Conservation (phyloP, 768 basidiomycete genomes). For the Mycena sanguinolenta region DNA sequence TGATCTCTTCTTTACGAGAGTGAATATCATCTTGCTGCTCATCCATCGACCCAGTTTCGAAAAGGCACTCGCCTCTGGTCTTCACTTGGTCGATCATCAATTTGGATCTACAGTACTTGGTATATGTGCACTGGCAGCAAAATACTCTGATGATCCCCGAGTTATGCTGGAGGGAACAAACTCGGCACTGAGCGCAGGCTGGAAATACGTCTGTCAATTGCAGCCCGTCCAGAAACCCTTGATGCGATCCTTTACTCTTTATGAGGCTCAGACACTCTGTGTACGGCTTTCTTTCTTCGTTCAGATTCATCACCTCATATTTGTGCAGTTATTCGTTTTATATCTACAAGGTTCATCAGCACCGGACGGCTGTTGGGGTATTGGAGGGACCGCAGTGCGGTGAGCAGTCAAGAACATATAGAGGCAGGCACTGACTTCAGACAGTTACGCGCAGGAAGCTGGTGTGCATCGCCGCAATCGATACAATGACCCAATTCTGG, state of each 20-base stretch:
- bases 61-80: conserved; percentile 49
- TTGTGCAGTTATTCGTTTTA: conserved; percentile 51
- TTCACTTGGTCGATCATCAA: conserved; percentile 53
- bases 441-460: conserved; percentile 65
- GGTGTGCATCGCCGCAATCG: conserved; percentile 62
- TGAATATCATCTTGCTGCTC: conserved; percentile 58
- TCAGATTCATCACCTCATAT: neutral
- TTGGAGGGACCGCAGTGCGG: conserved; percentile 50
- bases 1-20: conserved; percentile 61
- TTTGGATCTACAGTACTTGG: conserved; percentile 64
- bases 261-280: conserved; percentile 69
- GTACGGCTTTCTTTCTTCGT: conserved; percentile 42
- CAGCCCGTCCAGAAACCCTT: conserved; percentile 59
- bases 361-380: conserved; percentile 65
- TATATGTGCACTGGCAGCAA: conserved; percentile 65
- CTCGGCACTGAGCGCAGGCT: conserved; percentile 54
- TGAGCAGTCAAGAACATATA: too few relatives aligned
- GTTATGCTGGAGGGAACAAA: conserved; percentile 44
- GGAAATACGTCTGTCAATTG: conserved; percentile 63
- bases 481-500: conserved; percentile 44
- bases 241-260: conserved; percentile 62
- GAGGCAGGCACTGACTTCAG: conserved; percentile 57
- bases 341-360: conserved; percentile 61
- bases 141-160: conserved; percentile 56
- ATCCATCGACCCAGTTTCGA: conserved; percentile 68